Conservation (phyloP, 176 grass and related monocot species). For the Oropetium thomaeum region DNA sequence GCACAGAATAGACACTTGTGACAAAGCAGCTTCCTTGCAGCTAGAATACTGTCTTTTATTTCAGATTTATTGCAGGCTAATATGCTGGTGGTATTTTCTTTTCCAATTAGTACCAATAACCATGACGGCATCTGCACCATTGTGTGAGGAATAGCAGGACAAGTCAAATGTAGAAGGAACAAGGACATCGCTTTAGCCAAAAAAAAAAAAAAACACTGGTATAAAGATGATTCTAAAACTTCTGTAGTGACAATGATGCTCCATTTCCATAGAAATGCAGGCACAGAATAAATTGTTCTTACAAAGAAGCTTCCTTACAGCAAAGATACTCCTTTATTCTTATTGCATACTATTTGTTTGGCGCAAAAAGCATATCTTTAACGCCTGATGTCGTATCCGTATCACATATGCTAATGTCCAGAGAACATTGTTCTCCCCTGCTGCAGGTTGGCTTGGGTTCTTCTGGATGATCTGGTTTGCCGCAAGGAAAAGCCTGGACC, state of each 20-base stretch:
- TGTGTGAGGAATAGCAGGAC: no score
- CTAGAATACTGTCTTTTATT: neutral
- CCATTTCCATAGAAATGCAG: neutral
- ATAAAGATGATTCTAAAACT: no score
- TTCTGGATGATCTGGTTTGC: conserved; percentile 71
- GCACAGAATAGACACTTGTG: neutral
- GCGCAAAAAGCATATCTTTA: neutral
- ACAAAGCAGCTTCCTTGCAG: neutral
- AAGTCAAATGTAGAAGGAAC: no score
- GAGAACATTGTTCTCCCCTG: neutral
- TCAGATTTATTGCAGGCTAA: no score
- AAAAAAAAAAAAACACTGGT: no score
- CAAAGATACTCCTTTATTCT: neutral
- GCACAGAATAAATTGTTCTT: neutral
- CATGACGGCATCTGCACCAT: no score
- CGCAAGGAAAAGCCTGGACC: conserved; percentile 64
- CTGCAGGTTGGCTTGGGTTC: conserved; percentile 84
- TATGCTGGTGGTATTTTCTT: no score
- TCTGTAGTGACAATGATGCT: conserved; percentile 15
- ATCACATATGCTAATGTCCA: neutral
- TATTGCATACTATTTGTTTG: neutral
- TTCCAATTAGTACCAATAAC: no score
- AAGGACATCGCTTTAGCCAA: conserved; percentile 11
- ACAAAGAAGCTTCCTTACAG: neutral
- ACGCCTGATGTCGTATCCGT: neutral